phyloP scores from a whole-genome alignment of 2,329 filamentous ascomycete genomes.

The Botryotinia convoluta region DNA sequence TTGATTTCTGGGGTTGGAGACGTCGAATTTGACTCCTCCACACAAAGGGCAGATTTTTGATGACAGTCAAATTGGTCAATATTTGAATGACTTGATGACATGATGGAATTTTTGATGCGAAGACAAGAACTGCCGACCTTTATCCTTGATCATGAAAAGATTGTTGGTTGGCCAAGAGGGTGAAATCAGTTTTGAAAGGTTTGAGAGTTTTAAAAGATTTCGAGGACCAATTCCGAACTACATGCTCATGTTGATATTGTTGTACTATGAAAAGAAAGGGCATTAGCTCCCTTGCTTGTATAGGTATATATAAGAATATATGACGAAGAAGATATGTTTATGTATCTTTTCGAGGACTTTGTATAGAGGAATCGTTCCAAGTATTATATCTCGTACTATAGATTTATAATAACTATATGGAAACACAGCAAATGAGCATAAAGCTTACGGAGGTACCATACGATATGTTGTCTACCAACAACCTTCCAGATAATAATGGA shows the following conservation, averaged over 20 bases:
- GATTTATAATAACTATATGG: neutral
- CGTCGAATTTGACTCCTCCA: constrained; percentile 19
- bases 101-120: neutral
- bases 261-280: neutral
- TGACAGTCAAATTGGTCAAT: constrained; percentile 11
- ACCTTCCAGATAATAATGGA: neutral
- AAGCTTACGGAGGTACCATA: neutral
- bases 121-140: neutral
- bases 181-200: neutral
- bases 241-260: neutral
- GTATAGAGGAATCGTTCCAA: neutral
- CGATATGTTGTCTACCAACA: neutral
- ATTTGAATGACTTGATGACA: constrained; percentile 7
- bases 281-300: neutral
- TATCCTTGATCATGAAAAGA: neutral
- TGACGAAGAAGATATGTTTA: neutral
- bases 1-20: constrained; percentile 20
- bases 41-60: constrained; percentile 9
- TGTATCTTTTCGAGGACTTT: neutral
- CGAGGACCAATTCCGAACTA: neutral
- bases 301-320: neutral
- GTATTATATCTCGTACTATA: neutral
- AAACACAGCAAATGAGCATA: neutral
- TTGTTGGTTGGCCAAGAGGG: neutral
- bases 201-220: neutral